These are phyloP conservation scores for Trichoderma arundinaceum DNA, from an alignment of 2,329 filamentous ascomycete species.

Conservation along the genomic window DNA sequence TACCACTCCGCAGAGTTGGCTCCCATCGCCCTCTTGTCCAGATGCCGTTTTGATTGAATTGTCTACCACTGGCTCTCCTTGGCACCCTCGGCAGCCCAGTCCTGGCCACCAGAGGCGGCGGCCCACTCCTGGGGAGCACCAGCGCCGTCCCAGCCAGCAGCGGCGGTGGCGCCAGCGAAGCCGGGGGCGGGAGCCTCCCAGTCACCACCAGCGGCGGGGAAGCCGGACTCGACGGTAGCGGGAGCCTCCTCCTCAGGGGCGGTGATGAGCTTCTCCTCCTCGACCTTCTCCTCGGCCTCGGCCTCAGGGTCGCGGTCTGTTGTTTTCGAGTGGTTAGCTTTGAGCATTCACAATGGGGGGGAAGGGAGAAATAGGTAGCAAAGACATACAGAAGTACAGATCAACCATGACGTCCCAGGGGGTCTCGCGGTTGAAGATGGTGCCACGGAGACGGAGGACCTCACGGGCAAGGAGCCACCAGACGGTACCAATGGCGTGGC, in stretches of 20 bases:
- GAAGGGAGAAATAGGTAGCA: too few species aligned
- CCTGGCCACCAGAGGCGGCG: conserved; percentile 66
- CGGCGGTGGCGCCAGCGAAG: conserved; percentile 65
- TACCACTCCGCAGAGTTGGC: conserved; percentile 28
- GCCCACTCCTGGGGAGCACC: conserved; percentile 63
- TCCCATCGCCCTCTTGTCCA: conserved; percentile 14
- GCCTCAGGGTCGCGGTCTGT: conserved; percentile 96
- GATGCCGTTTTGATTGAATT: conserved; percentile 1
- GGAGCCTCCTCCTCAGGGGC: conserved; percentile 84
- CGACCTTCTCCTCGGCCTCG: conserved; percentile 97
- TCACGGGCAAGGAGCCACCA: conserved; percentile 99
- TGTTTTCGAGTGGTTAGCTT: conserved; percentile 21
- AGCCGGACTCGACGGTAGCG: conserved; percentile 78
- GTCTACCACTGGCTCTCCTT: conserved; percentile 62
- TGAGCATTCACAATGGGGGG: neutral
- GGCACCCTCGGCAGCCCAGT: conserved; percentile 71
- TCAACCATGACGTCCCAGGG: conserved; percentile 99
- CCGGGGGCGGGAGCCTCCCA: conserved; percentile 83
- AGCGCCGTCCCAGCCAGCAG: conserved; percentile 63
- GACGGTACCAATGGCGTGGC: conserved; percentile 96
- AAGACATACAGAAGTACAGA: conserved; percentile 89
- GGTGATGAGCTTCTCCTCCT: conserved; percentile 87
- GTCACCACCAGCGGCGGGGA: conserved; percentile 71
- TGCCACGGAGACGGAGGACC: conserved; percentile 98
- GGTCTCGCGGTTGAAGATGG: conserved; percentile 91